Percentiles rank a stretch among this genome's conserved stretches.
Evolutionary conservation across 2,329 filamentous ascomycete genomes (phyloP).

Genomic region (Hysterium pulicare): DNA sequence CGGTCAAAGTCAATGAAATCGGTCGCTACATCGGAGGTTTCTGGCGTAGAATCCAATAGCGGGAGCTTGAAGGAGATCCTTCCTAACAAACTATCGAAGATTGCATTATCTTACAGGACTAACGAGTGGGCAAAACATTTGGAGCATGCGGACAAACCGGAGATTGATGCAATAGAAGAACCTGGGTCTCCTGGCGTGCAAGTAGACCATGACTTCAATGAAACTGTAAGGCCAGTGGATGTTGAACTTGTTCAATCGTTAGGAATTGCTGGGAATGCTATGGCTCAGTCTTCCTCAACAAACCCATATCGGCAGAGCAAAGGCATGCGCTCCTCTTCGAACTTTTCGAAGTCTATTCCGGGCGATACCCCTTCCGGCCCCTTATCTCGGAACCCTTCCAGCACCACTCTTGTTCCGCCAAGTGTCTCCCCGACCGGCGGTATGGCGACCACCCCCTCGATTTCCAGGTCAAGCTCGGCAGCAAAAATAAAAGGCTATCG

Average conservation of each 20-base stretch:
- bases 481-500: slow-evolving; percentile 17
- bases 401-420: slow-evolving; percentile 6
- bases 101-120: slow-evolving; percentile 80
- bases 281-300: slow-evolving; percentile 7
- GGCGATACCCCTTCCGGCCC: slow-evolving; percentile 11
- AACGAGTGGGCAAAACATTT: slow-evolving; percentile 97
- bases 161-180: slow-evolving; percentile 58
- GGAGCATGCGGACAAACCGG: slow-evolving; percentile 69
- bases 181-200: slow-evolving; percentile 42
- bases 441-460: background rate
- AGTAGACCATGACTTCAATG: slow-evolving; percentile 39
- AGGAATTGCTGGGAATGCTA: background rate
- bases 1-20: slow-evolving; percentile 44
- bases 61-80: slow-evolving; percentile 53
- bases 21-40: slow-evolving; percentile 17
- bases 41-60: slow-evolving; percentile 40
- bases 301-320: slow-evolving; percentile 18
- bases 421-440: slow-evolving; percentile 4
- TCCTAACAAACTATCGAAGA: slow-evolving; percentile 68
- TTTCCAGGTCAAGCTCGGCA: slow-evolving; percentile 24
- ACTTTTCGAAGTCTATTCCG: slow-evolving; percentile 18
- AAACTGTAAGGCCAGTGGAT: slow-evolving; percentile 53
- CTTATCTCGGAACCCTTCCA: slow-evolving; percentile 18
- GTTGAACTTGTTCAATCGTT: slow-evolving; percentile 17
- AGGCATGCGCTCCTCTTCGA: slow-evolving; percentile 20